Conservation (phyloP, 768 basidiomycete species). For the Phaeotremella skinneri region DNA sequence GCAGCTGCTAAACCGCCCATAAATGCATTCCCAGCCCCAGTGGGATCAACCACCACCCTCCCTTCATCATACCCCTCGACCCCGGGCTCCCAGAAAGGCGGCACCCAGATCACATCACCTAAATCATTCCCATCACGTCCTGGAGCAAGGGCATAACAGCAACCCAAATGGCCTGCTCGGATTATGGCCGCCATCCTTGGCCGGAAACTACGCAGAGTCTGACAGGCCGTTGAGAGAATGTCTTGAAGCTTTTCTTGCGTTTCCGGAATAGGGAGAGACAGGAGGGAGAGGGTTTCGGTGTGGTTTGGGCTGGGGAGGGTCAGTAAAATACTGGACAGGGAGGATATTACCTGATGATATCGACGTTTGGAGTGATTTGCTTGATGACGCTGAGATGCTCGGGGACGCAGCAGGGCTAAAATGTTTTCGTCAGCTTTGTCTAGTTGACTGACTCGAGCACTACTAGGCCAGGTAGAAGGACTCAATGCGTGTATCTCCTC, state of each 20-base stretch:
- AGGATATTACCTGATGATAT: neutral
- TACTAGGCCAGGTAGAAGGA: no score
- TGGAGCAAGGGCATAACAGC: slow-evolving; percentile 15
- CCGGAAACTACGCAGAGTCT: neutral
- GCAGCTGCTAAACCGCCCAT: slow-evolving; percentile 36
- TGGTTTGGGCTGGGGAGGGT: slow-evolving; percentile 30
- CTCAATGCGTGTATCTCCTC: no score
- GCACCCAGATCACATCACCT: slow-evolving; percentile 25
- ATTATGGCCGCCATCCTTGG: slow-evolving; percentile 24
- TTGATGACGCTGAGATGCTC: slow-evolving; percentile 22
- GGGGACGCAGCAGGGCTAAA: slow-evolving; percentile 9
- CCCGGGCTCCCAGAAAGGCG: slow-evolving; percentile 25
- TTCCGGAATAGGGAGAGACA: slow-evolving; percentile 6
- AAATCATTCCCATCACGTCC: neutral
- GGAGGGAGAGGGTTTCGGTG: slow-evolving; percentile 26
- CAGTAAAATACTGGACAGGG: no score
- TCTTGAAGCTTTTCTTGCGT: neutral
- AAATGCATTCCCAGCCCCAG: slow-evolving; percentile 40
- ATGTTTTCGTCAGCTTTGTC: no score
- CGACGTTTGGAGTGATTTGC: slow-evolving; percentile 3
- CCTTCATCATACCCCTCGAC: slow-evolving; percentile 13
- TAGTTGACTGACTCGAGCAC: no score
- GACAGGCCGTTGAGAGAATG: slow-evolving; percentile 7
- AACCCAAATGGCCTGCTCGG: slow-evolving; percentile 27
- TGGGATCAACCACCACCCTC: slow-evolving; percentile 33